Evolutionary conservation across 805 yeast genomes (phyloP), one percentile per base, ranked within the genome.

Genomic region (Candida dendrica): DNA sequence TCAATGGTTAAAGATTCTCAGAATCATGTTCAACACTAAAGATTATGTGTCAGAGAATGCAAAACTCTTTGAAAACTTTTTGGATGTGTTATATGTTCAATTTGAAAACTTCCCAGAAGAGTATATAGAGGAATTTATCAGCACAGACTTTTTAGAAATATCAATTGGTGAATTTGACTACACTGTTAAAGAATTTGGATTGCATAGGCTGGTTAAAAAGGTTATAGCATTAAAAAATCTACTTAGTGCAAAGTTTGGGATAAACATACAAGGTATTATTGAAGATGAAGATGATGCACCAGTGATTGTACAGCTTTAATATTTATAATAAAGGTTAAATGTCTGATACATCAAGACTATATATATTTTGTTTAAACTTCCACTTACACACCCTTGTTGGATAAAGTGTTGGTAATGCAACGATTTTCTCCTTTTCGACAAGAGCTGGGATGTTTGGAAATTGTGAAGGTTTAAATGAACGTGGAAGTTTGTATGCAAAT

Each of bases 1-100:
- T 17, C 89, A 82, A 49, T 84, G 90, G 90, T 66, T 74, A 41
- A 66, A 64, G 16, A 47, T 81, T 30, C 48, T 76, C 11, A 69
- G 68, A 37, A 52, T 82, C 10, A 22, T 73, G 3, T 62, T 69
- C 46, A 58, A 63, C 38, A 64, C 69, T 40, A 51, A 50, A 20
- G 56, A 59, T 5, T 43, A 65, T 14, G 40, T 72, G 3, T 36
- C 24, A 1, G 34, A 44, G 2, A 45, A 63, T 11, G 44, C 54
- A 0, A 17, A 34, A 0, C 58, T 75, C 30, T 64, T 61, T 18
- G 37, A 45, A 0, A 42, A 47, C 4, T 64, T 75, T 35, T 42
- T 75, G 3, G 42, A 42, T 0, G 11, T 60, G 1, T 41, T 76
- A 6, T 44, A 43, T 4, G 14, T 40, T 0, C 81, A 77, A 49